phyloP scores from a whole-genome alignment of 2,329 filamentous ascomycete species.

The Bipolaris oryzae region DNA sequence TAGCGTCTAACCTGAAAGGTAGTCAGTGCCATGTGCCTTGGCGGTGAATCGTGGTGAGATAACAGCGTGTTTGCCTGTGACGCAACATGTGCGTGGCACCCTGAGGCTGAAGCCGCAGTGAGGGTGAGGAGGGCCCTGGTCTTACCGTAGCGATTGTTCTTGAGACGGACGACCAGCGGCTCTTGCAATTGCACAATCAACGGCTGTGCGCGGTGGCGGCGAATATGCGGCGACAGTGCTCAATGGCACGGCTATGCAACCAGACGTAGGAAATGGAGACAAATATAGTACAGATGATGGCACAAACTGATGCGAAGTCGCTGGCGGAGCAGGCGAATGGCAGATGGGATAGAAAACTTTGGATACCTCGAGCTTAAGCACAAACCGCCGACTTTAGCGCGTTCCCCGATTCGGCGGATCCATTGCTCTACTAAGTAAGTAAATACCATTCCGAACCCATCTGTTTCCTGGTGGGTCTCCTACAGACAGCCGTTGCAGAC shows the following conservation, averaged over 20 bases:
- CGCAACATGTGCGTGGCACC: neutral
- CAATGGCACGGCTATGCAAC: constrained; percentile 36
- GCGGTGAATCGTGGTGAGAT: constrained; percentile 20
- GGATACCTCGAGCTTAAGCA: constrained; percentile 26
- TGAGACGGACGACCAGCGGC: constrained; percentile 1
- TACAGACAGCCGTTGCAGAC: neutral
- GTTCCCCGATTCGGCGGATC: constrained; percentile 18
- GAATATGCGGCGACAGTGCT: constrained; percentile 33
- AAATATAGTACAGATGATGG: constrained; percentile 37
- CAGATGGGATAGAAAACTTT: constrained; percentile 28
- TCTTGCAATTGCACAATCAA: constrained; percentile 23
- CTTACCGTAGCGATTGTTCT: constrained; percentile 7
- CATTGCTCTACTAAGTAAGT: constrained; percentile 3
- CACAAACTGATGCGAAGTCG: constrained; percentile 8
- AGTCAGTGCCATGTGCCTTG: constrained; percentile 24
- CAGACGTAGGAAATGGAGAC: constrained; percentile 27
- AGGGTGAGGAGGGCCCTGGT: neutral
- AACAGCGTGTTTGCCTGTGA: constrained; percentile 9
- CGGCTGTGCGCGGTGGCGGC: constrained; percentile 9
- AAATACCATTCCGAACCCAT: neutral
- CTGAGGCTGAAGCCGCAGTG: constrained; percentile 12
- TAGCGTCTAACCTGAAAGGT: constrained; percentile 22
- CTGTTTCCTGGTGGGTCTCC: neutral
- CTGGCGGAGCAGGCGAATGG: constrained; percentile 26
- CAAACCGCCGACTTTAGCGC: constrained; percentile 22